Base-by-base conservation (phyloP, 176 grass and related monocot species). In the Tuctoria greenei region DNA sequence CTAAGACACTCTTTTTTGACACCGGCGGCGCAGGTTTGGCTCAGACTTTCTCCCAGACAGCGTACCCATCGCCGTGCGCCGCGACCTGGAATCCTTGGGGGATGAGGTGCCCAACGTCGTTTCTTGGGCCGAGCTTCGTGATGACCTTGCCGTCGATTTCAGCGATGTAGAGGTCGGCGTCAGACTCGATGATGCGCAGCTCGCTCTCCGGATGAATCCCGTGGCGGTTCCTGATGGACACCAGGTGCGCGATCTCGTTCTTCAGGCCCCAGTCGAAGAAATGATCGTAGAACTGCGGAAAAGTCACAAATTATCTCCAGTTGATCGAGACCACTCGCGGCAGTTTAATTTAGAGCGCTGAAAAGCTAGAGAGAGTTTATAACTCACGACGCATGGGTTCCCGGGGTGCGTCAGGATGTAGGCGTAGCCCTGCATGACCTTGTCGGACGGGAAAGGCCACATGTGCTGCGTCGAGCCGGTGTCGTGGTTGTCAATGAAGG, bases 401-500 rank as follows among this genome's bases (percentile, higher is more conserved):
- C 93, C 93, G 1, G 93, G 93, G 74, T 92, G 93, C 20, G 84
- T 96, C 31, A 96, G 86, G 78, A 96, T 96, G 77, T 96, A 96
- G 16, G 84, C 89, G 8, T 96, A 96, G 65, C 93, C 89, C 83
- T 96, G 89, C 89, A 96, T 96, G 81, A 92, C 79, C 87, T 83
- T 92, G 24, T 88, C 89, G 17, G 89, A 70, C 12, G 93, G 93
- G 71, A 96, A 96, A 0, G 92, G 88, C 88, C 88, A 91, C 80
- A 85, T 34, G 44, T 82, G 82, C 83, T 95, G 92, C 66, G 92
- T 91, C 0, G 92, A 95, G 26, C 92, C 92, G 0, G 92, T 95
- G 71, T 95, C 92, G 11, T 95, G 89, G 82, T 95, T 95, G 72
- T 95, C 92, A 41, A 95, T 20, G 82, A 95, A 95, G 25, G 92